These are phyloP conservation scores for Perilla frutescens DNA, from an alignment of 257 asterid genomes.

Conservation along the genomic window DNA sequence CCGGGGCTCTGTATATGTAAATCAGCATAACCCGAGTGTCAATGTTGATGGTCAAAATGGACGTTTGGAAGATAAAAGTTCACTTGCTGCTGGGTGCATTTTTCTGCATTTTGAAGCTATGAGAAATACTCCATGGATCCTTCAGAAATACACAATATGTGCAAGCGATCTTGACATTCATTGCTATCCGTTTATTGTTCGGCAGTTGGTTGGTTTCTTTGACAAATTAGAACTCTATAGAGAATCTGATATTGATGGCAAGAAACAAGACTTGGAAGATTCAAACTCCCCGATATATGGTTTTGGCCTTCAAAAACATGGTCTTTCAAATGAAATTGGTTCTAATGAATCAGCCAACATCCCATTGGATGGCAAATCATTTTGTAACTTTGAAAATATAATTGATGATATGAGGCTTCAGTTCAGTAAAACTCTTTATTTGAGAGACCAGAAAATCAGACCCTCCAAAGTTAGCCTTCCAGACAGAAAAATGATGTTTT, in stretches of 20 bases:
- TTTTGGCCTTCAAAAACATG: conserved; percentile 39
- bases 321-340: conserved; percentile 44
- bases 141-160: conserved; percentile 48
- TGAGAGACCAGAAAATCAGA: conserved; percentile 43
- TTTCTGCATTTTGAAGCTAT: conserved; percentile 63
- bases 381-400: conserved; percentile 43
- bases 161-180: conserved; percentile 67
- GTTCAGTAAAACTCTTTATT: conserved; percentile 49
- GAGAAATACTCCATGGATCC: conserved; percentile 39
- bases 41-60: conserved; percentile 41
- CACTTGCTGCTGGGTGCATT: conserved; percentile 56
- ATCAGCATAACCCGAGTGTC: conserved; percentile 39
- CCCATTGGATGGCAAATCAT: conserved; percentile 46
- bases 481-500: conserved; percentile 36
- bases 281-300: conserved; percentile 39
- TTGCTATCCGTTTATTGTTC: conserved; percentile 76
- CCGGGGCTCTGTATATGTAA: conserved; percentile 43
- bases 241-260: conserved; percentile 44
- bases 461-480: conserved; percentile 32
- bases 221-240: conserved; percentile 50
- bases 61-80: conserved; percentile 42
- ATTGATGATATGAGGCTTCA: conserved; percentile 47
- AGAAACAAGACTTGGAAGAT: conserved; percentile 40
- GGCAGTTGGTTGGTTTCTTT: conserved; percentile 57
- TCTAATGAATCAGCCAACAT: conserved; percentile 50